Conservation (phyloP, 164 flowering plant genomes). For the Buxus sempervirens region DNA sequence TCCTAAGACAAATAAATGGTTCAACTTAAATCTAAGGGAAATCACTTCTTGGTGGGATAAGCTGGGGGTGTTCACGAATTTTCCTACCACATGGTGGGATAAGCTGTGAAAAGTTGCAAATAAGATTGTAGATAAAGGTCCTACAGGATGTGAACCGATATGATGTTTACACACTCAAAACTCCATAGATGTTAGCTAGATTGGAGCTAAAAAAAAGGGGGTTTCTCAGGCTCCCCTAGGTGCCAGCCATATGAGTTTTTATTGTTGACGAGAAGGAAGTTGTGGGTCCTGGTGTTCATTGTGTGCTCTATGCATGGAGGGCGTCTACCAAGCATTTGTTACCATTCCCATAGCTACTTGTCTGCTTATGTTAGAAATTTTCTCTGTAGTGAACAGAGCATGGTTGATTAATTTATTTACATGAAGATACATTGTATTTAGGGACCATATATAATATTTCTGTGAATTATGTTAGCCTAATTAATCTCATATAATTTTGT, state of each 20-base stretch:
- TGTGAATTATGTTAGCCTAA: too few relatives aligned
- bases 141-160: too few relatives aligned
- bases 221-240: constrained; percentile 3
- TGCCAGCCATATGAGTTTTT: not conserved
- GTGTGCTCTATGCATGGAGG: constrained; percentile 55
- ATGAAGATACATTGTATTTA: not conserved
- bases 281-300: constrained; percentile 53
- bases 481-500: too few relatives aligned
- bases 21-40: too few relatives aligned
- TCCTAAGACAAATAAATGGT: too few relatives aligned
- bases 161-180: too few relatives aligned
- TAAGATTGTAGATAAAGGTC: too few relatives aligned
- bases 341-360: constrained; percentile 26
- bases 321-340: constrained; percentile 43
- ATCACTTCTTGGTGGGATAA: too few relatives aligned
- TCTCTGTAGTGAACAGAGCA: constrained; percentile 4
- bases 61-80: too few relatives aligned
- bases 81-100: too few relatives aligned
- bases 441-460: too few relatives aligned
- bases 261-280: constrained; percentile 20
- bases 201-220: constrained; percentile 1
- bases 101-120: too few relatives aligned
- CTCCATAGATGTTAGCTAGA: constrained; percentile 48
- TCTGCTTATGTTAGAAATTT: constrained; percentile 14
- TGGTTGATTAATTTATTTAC: not conserved